Conservation (phyloP, 1,284 basidiomycete species). For the Ustilago hordei region DNA sequence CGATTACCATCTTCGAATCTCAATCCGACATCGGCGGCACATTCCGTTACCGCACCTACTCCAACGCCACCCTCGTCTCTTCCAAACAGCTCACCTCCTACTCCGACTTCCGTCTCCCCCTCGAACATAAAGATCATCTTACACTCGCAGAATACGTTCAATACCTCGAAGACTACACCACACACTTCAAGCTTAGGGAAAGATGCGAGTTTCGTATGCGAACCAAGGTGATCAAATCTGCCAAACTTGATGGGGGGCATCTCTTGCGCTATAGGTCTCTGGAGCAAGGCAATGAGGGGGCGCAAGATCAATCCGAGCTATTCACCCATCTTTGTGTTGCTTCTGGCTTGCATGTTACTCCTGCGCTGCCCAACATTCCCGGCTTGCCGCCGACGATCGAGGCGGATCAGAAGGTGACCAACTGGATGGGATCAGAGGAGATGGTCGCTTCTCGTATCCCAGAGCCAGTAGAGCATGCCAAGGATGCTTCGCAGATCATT, state of each 20-base stretch:
- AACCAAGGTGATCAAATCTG: conserved; percentile 45
- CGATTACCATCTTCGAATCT: conserved; percentile 72
- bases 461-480: conserved; percentile 34
- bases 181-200: conserved; percentile 72
- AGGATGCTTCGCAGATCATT: conserved; percentile 44
- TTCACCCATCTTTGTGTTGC: conserved; percentile 58
- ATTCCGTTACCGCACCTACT: conserved; percentile 71
- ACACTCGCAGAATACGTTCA: conserved; percentile 75
- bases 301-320: conserved; percentile 24
- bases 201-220: conserved; percentile 45
- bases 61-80: conserved; percentile 75
- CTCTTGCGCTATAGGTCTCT: conserved; percentile 26
- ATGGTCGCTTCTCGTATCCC: conserved; percentile 28
- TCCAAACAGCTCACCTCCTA: conserved; percentile 78
- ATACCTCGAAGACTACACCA: conserved; percentile 75
- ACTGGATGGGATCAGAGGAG: conserved; percentile 31
- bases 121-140: conserved; percentile 75
- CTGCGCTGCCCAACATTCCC: conserved; percentile 50
- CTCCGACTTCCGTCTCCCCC: conserved; percentile 76
- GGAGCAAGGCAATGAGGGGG: neutral
- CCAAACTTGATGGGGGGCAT: conserved; percentile 42
- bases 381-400: conserved; percentile 46
- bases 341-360: conserved; percentile 57
- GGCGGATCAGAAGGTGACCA: conserved; percentile 35
- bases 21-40: conserved; percentile 77